Evolutionary conservation across 2,329 filamentous ascomycete species (phyloP), one percentile per base, ranked within the genome.

Genomic region (Trichothecium sympodiale): DNA sequence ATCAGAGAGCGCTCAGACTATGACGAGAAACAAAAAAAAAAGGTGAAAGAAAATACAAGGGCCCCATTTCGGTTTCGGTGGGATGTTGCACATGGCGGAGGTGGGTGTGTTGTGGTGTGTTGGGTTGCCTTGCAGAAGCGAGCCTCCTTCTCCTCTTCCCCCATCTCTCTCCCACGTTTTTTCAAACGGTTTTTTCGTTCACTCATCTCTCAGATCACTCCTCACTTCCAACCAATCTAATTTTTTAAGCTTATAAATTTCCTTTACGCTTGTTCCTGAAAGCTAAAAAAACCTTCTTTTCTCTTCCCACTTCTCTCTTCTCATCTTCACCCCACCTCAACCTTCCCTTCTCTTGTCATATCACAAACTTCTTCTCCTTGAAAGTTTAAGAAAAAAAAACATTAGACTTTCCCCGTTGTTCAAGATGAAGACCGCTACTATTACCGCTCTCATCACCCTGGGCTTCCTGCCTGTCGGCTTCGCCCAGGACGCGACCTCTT

Each of bases 401-500:
- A n/a, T 15, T 15, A 29, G n/a, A n/a, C 3, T 15, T 29, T 15
- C 28, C 16, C 30, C 16, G 13, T 16, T 17, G 12, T 14, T 23
- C 34, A 36, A 29, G 6, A 39, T 39, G 38, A 39, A 34, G 26
- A 20, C 31, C 17, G 12, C 31, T 33, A 20, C 31, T 5, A 16
- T 23, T 18, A n/a, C 34, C 18, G 29, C 29, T 15, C 14, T 39
- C 31, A 29, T 39, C 25, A 25, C 29, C 14, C 37, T 39, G 13
- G 34, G 35, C 30, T 35, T 39, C 26, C n/a, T 26, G 10, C 31
- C 34, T 25, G 17, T 39, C 13, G 34, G 26, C 8, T 8, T 29
- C 16, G 38, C 38, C 27, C 34, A 39, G 35, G 35, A 29, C 10
- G 49, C 53, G 14, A 50, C 47, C 15, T 26, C 32, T 26, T 28